Evolutionary conservation across 1,284 basidiomycete species (phyloP).

Genomic region (Neolentinus lepideus): DNA sequence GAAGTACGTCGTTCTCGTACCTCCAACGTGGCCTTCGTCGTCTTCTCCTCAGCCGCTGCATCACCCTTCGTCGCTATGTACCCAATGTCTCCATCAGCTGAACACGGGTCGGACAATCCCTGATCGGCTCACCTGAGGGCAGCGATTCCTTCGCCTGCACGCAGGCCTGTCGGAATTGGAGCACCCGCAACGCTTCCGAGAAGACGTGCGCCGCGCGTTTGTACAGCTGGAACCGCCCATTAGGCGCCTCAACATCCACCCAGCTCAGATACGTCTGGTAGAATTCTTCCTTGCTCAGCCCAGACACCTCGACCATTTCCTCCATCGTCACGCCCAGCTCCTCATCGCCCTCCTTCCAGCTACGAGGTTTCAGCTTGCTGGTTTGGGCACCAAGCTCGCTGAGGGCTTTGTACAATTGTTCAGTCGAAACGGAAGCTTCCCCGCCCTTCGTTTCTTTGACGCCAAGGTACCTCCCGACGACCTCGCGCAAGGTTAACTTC

Average conservation of each 20-base stretch:
- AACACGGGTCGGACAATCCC: background rate
- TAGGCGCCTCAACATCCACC: slow-evolving; percentile 42
- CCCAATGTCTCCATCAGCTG: background rate
- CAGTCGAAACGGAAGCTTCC: slow-evolving; percentile 30
- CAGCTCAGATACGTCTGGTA: slow-evolving; percentile 64
- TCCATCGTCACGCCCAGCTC: slow-evolving; percentile 57
- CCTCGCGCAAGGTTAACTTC: slow-evolving; percentile 32
- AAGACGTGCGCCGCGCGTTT: slow-evolving; percentile 76
- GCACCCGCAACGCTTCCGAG: slow-evolving; percentile 71
- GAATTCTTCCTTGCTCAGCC: slow-evolving; percentile 51
- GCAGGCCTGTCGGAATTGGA: slow-evolving; percentile 66
- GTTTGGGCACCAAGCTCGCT: slow-evolving; percentile 40
- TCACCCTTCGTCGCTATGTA: background rate
- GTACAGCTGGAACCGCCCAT: slow-evolving; percentile 66
- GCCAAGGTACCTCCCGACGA: slow-evolving; percentile 42
- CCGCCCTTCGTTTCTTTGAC: slow-evolving; percentile 34
- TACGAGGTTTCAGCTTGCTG: slow-evolving; percentile 41
- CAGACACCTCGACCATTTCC: slow-evolving; percentile 66
- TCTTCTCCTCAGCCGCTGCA: background rate
- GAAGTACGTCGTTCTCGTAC: background rate
- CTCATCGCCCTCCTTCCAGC: slow-evolving; percentile 18
- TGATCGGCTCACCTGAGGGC: too few relatives aligned
- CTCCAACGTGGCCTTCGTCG: background rate
- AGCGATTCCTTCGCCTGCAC: slow-evolving; percentile 21
- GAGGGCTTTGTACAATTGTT: slow-evolving; percentile 39